These are phyloP conservation scores for Penicillium coprophilum DNA, from an alignment of 495 filamentous ascomycete species.

Conservation along the genomic window DNA sequence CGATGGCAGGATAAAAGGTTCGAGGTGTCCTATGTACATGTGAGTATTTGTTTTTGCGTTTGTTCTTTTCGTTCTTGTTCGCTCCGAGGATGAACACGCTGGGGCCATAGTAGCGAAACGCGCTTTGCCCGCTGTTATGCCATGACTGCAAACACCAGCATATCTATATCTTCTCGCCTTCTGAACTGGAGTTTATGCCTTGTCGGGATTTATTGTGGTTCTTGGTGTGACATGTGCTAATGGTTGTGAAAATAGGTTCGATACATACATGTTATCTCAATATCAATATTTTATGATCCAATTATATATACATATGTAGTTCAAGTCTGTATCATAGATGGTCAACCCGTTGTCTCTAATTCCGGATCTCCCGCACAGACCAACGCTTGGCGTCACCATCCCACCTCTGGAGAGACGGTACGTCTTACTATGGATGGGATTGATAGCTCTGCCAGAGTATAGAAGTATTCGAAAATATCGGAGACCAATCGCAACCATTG, in stretches of 20 bases:
- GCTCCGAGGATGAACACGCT: constrained; percentile 52
- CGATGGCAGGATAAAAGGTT: constrained; percentile 11
- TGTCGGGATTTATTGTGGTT: constrained; percentile 1
- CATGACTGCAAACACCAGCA: constrained; percentile 56
- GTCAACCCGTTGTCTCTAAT: background rate
- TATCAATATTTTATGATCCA: background rate
- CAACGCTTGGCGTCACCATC: constrained; percentile 46
- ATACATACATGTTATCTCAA: constrained; percentile 9
- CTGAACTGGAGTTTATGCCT: constrained; percentile 28
- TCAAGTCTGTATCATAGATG: background rate
- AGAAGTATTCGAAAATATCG: background rate
- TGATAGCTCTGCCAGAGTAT: background rate
- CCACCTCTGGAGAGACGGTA: constrained; percentile 12
- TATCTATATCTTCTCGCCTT: constrained; percentile 51
- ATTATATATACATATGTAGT: background rate
- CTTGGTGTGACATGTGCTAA: constrained; percentile 18
- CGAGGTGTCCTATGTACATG: constrained; percentile 16
- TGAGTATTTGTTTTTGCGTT: constrained; percentile 16
- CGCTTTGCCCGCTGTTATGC: constrained; percentile 38
- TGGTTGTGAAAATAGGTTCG: constrained; percentile 2
- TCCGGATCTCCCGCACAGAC: constrained; percentile 33
- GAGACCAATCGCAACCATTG: background rate
- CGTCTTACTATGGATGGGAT: background rate
- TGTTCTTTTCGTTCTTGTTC: constrained; percentile 1
- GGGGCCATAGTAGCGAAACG: constrained; percentile 57